These are phyloP conservation scores for Penicillium sp. DNA, from an alignment of 2,329 filamentous ascomycete genomes.

Conservation along the genomic window DNA sequence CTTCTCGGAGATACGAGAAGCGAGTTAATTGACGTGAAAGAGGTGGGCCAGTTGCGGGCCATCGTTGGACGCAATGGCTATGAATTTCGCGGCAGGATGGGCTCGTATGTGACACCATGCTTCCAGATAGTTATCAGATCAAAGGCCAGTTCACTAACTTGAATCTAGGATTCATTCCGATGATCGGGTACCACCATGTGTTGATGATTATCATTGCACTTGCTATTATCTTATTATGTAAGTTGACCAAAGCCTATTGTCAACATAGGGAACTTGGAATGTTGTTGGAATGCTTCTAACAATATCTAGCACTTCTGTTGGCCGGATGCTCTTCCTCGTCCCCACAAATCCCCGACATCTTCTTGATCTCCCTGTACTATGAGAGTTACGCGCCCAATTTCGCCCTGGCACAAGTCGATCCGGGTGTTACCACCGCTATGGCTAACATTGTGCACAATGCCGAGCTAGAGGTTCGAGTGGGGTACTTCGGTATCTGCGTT, in stretches of 20 bases:
- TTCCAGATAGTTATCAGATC: background rate
- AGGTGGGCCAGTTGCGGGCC: slow-evolving; percentile 8
- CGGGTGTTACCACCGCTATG: slow-evolving; percentile 80
- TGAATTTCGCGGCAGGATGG: slow-evolving; percentile 34
- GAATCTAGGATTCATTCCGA: slow-evolving; percentile 56
- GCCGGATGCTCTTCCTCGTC: slow-evolving; percentile 97
- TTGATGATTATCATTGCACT: slow-evolving; percentile 96
- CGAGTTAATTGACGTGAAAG: slow-evolving; percentile 28
- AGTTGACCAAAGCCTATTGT: slow-evolving; percentile 40
- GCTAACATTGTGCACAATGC: slow-evolving; percentile 86
- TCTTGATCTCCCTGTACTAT: slow-evolving; percentile 98
- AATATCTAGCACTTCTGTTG: slow-evolving; percentile 72
- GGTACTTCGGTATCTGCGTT: slow-evolving; percentile 97
- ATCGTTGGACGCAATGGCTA: slow-evolving; percentile 27
- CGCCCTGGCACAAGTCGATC: slow-evolving; percentile 85
- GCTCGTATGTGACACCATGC: slow-evolving; percentile 30
- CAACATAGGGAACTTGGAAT: background rate
- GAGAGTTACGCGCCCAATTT: slow-evolving; percentile 79
- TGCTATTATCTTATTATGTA: slow-evolving; percentile 92
- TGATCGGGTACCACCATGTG: slow-evolving; percentile 75
- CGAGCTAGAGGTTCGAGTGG: slow-evolving; percentile 83
- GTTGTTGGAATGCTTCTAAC: slow-evolving; percentile 20
- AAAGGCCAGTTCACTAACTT: slow-evolving; percentile 9
- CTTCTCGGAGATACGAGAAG: slow-evolving; percentile 45
- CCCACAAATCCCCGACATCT: slow-evolving; percentile 91